Conservation (phyloP, 169 alveolate genomes). For the Cryptosporidium ubiquitum region DNA sequence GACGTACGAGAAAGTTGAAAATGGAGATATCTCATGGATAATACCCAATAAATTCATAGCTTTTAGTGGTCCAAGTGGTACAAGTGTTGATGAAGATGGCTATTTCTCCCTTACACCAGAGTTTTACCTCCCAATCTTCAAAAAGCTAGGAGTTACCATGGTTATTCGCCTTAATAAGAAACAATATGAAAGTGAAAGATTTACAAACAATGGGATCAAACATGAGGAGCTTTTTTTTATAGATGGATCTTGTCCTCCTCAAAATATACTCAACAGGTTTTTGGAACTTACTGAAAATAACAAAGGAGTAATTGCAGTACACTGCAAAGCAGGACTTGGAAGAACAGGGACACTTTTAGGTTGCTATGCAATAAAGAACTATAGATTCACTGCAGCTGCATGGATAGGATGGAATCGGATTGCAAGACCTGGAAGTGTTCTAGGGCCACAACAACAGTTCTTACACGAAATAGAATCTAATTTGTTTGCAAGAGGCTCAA, state of each 20-base stretch:
- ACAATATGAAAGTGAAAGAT: constrained; percentile 86
- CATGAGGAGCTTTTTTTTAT: constrained; percentile 88
- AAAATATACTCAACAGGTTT: constrained; percentile 87
- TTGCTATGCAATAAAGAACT: constrained; percentile 89
- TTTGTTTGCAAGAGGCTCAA: constrained; percentile 68
- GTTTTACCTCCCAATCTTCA: constrained; percentile 90
- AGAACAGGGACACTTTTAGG: constrained; percentile 96
- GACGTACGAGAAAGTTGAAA: constrained; percentile 90
- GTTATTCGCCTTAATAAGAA: constrained; percentile 92
- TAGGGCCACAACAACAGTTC: constrained; percentile 93
- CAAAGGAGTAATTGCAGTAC: constrained; percentile 94
- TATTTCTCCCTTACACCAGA: constrained; percentile 87
- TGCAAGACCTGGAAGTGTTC: constrained; percentile 94
- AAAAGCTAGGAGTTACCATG: constrained; percentile 83
- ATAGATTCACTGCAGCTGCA: constrained; percentile 90
- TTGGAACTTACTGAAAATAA: constrained; percentile 89
- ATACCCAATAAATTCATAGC: constrained; percentile 93
- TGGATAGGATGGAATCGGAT: constrained; percentile 93
- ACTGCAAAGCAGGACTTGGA: constrained; percentile 97
- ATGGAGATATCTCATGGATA: constrained; percentile 94
- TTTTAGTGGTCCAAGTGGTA: constrained; percentile 89
- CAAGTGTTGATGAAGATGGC: constrained; percentile 80
- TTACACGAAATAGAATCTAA: constrained; percentile 58
- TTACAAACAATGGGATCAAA: constrained; percentile 83
- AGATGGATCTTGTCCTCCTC: constrained; percentile 93